Conservation (phyloP, 179 eudicot genomes). For the Camellia oleifera region DNA sequence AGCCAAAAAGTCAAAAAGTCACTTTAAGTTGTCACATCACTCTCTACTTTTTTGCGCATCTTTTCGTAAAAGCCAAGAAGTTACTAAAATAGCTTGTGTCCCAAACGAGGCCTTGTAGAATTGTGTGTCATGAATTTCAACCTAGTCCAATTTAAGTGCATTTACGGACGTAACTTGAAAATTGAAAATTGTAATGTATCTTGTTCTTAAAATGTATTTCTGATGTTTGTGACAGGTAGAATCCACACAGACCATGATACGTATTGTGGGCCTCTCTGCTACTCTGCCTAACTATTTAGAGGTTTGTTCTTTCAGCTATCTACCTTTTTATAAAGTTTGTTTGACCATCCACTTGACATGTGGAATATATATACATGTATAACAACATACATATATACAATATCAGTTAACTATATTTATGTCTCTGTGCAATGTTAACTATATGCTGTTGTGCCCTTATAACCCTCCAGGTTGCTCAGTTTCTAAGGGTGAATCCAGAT, state of each 20-base stretch:
- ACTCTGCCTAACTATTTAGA: conserved; percentile 93
- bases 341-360: background rate
- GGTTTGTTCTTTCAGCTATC: conserved; percentile 40
- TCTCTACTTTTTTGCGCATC: no score
- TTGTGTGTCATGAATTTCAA: conserved; percentile 6
- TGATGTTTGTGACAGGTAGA: conserved; percentile 62
- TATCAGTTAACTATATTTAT: background rate
- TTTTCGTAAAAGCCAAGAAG: no score
- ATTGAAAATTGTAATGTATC: background rate
- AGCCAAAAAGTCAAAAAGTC: no score
- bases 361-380: background rate
- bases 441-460: background rate
- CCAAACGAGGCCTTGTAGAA: background rate
- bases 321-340: background rate
- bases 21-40: no score
- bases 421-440: background rate
- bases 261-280: conserved; percentile 98
- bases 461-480: conserved; percentile 76
- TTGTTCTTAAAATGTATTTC: background rate
- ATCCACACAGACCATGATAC: conserved; percentile 94
- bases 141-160: background rate
- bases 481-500: conserved; percentile 94
- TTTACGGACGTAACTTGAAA: background rate
- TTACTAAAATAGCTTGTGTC: no score
- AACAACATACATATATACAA: background rate